Conservation (phyloP, 2,329 filamentous ascomycete species). For the Rutstroemia sp. region DNA sequence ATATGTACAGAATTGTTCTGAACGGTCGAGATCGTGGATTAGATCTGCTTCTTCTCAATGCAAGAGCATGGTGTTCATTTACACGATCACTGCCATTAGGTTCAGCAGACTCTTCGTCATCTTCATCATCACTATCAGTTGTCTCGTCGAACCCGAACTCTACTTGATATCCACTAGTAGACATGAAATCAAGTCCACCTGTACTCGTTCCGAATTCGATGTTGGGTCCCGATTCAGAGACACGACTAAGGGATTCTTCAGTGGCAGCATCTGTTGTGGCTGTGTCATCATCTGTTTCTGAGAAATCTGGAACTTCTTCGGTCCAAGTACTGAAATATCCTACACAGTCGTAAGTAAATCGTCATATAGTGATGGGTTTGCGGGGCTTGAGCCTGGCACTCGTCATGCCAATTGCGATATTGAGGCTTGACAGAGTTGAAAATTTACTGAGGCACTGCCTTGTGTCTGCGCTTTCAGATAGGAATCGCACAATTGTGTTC, state of each 20-base stretch:
- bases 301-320: conserved; percentile 56
- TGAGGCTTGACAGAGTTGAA: background rate
- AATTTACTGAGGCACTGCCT: too few species aligned
- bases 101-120: conserved; percentile 38
- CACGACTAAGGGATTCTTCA: conserved; percentile 20
- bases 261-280: conserved; percentile 40
- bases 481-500: background rate
- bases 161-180: conserved; percentile 70
- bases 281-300: conserved; percentile 47
- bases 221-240: conserved; percentile 21
- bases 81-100: conserved; percentile 29
- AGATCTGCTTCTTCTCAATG: conserved; percentile 24
- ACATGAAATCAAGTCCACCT: conserved; percentile 86
- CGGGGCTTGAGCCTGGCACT: background rate
- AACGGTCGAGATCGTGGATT: conserved; percentile 40
- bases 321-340: conserved; percentile 96
- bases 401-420: background rate
- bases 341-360: conserved; percentile 39
- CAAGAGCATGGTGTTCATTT: conserved; percentile 16
- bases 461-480: background rate
- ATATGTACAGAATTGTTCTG: conserved; percentile 82
- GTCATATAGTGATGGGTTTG: too few species aligned
- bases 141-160: conserved; percentile 60
- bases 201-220: conserved; percentile 46
- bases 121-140: conserved; percentile 32